These are phyloP conservation scores for Metschnikowia lunata DNA, from an alignment of 805 yeast species.

Conservation along the genomic window DNA sequence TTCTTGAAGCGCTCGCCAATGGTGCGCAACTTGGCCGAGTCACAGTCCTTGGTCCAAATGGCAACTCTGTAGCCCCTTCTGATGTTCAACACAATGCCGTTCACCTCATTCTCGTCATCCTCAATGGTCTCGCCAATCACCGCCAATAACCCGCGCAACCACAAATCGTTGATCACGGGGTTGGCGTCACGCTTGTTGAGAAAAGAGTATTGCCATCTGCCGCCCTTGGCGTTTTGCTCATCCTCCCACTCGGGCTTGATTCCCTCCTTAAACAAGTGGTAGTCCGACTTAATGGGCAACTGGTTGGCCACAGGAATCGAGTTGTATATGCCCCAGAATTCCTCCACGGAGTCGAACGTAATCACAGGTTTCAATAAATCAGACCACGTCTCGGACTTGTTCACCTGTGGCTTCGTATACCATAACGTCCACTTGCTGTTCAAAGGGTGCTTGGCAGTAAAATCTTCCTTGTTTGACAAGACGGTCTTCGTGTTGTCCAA, in stretches of 20 bases:
- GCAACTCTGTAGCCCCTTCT: slow-evolving; percentile 78
- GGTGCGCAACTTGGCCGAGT: slow-evolving; percentile 56
- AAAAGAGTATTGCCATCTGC: slow-evolving; percentile 78
- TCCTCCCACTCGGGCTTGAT: slow-evolving; percentile 99
- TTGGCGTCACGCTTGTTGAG: slow-evolving; percentile 59
- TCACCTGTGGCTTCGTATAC: slow-evolving; percentile 92
- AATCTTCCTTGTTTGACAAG: slow-evolving; percentile 56
- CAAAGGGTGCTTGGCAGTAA: slow-evolving; percentile 82
- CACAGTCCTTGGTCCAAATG: slow-evolving; percentile 86
- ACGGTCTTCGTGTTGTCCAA: slow-evolving; percentile 45
- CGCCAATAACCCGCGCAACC: slow-evolving; percentile 85
- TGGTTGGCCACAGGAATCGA: slow-evolving; percentile 89
- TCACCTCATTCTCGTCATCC: slow-evolving; percentile 78
- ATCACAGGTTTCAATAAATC: slow-evolving; percentile 91
- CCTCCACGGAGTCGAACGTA: slow-evolving; percentile 91
- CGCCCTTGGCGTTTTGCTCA: slow-evolving; percentile 78
- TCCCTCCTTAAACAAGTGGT: slow-evolving; percentile 90
- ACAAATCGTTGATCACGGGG: slow-evolving; percentile 74
- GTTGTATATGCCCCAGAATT: slow-evolving; percentile 97
- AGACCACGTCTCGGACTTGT: slow-evolving; percentile 79
- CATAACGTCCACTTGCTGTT: slow-evolving; percentile 92
- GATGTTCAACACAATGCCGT: slow-evolving; percentile 88
- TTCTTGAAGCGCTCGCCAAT: slow-evolving; percentile 86
- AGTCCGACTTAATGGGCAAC: slow-evolving; percentile 87
- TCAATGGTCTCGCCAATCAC: slow-evolving; percentile 95